Conservation (phyloP, 768 basidiomycete genomes). For the Russula earlei region DNA sequence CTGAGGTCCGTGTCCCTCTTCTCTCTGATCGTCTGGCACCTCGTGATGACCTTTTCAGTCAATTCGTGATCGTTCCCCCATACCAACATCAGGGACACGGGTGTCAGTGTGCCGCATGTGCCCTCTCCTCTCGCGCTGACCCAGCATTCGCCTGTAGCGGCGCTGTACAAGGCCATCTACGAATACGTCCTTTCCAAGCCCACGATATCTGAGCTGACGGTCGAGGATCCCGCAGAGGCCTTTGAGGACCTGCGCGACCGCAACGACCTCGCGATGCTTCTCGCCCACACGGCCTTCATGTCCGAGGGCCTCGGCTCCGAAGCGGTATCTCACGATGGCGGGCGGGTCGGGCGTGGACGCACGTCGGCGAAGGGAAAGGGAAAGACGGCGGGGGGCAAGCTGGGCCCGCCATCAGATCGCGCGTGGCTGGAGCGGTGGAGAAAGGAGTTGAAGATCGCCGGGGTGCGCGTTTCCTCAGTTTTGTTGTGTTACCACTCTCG, state of each 20-base stretch:
- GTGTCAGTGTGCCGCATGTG: conserved; percentile 42
- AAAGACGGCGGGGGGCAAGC: conserved; percentile 48
- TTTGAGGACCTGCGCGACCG: conserved; percentile 95
- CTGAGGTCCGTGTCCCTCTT: conserved; percentile 49
- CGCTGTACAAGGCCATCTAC: conserved; percentile 82
- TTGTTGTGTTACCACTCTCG: no score
- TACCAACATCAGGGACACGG: conserved; percentile 89
- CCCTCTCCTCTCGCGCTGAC: not conserved
- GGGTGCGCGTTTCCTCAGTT: conserved; percentile 35
- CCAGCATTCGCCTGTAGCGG: conserved; percentile 47
- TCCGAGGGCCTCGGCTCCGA: conserved; percentile 53
- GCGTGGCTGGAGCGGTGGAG: conserved; percentile 75
- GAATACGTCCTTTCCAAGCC: conserved; percentile 56
- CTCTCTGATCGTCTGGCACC: not conserved
- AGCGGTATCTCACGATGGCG: conserved; percentile 24
- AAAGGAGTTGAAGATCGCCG: conserved; percentile 79
- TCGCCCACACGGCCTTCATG: conserved; percentile 55
- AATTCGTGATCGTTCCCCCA: conserved; percentile 88
- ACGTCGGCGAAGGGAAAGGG: conserved; percentile 26
- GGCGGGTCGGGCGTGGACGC: conserved; percentile 30
- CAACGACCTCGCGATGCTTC: conserved; percentile 76
- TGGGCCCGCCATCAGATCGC: conserved; percentile 71
- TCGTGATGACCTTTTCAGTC: conserved; percentile 37
- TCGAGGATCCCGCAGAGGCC: conserved; percentile 96
- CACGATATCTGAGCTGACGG: conserved; percentile 81